A percentile compares a stretch with the other conserved stretches of the same genome.
phyloP scores from a whole-genome alignment of 257 asterid species.

The Paraleonurus japonicus region DNA sequence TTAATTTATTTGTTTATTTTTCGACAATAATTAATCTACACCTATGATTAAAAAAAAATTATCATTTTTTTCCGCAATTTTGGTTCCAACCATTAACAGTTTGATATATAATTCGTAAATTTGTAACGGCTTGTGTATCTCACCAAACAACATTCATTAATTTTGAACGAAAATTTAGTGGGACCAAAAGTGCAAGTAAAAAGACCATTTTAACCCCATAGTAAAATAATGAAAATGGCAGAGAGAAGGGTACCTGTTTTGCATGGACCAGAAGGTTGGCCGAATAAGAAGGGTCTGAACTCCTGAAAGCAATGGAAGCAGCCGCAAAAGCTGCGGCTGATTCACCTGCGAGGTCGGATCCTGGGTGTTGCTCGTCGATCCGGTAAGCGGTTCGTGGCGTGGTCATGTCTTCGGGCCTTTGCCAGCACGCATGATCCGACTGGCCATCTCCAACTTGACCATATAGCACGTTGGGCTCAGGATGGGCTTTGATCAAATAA shows the following conservation, averaged over 20 bases:
- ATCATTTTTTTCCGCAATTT: too few species aligned
- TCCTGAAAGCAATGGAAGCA: conserved; percentile 45
- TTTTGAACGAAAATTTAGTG: too few species aligned
- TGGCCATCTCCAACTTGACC: conserved; percentile 67
- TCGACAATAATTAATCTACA: too few species aligned
- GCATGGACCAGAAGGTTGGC: conserved; percentile 46
- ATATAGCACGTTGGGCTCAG: conserved; percentile 46
- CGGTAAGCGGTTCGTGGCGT: conserved; percentile 40
- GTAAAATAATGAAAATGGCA: too few species aligned
- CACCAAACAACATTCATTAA: too few species aligned
- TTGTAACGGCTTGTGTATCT: too few species aligned
- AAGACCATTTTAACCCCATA: too few species aligned
- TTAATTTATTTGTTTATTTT: too few species aligned
- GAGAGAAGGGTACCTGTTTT: conserved; percentile 21
- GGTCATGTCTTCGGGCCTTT: conserved; percentile 75
- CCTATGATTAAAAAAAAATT: too few species aligned
- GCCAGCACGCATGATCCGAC: conserved; percentile 68
- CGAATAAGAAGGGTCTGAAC: conserved; percentile 27
- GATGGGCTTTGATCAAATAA: conserved; percentile 65
- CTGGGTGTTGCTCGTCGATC: conserved; percentile 53
- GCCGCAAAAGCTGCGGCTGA: conserved; percentile 69
- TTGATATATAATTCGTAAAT: too few species aligned
- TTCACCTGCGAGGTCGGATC: conserved; percentile 71
- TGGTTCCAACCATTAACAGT: too few species aligned
- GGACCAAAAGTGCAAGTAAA: too few species aligned